Percentiles rank a stretch among this genome's conserved stretches.
Conservation (phyloP, 78 protist species). For the Capsaspora owczarzaki region DNA sequence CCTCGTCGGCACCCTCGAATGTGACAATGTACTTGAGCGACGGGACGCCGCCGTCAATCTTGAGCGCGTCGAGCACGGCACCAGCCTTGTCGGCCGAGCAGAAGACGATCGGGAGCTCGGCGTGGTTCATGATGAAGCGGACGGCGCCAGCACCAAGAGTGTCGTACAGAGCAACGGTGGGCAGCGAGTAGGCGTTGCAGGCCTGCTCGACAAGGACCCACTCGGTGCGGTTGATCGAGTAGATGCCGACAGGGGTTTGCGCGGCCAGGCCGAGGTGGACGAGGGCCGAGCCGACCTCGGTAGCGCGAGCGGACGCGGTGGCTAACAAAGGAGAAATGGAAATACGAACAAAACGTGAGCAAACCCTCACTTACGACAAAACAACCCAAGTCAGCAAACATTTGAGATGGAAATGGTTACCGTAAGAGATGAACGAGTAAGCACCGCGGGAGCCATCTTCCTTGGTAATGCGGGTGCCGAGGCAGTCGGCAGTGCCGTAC, state of each 20-base stretch:
- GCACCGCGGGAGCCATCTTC: background rate
- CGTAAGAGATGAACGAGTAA: background rate
- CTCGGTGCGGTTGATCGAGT: conserved; percentile 23
- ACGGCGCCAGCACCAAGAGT: conserved; percentile 13
- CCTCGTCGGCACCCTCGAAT: background rate
- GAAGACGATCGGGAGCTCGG: conserved; percentile 2
- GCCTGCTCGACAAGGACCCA: conserved; percentile 20
- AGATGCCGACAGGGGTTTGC: conserved; percentile 6
- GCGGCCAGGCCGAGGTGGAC: background rate
- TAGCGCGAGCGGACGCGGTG: background rate
- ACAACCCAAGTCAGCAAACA: background rate
- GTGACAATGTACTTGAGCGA: background rate
- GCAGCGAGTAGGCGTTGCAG: conserved; percentile 2
- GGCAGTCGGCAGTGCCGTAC: background rate
- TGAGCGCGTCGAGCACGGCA: background rate
- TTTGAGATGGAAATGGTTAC: background rate
- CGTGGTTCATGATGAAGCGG: conserved; percentile 4
- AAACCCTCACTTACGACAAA: background rate
- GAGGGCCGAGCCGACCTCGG: background rate
- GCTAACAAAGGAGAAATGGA: background rate
- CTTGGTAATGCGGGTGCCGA: background rate
- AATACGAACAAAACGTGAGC: background rate
- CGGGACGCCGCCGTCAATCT: background rate
- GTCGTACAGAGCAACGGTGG: conserved; percentile 23
- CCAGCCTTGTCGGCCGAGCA: background rate